Base-by-base conservation (phyloP, 2,329 filamentous ascomycete species). In the Ophiostoma himal-ulmi region DNA sequence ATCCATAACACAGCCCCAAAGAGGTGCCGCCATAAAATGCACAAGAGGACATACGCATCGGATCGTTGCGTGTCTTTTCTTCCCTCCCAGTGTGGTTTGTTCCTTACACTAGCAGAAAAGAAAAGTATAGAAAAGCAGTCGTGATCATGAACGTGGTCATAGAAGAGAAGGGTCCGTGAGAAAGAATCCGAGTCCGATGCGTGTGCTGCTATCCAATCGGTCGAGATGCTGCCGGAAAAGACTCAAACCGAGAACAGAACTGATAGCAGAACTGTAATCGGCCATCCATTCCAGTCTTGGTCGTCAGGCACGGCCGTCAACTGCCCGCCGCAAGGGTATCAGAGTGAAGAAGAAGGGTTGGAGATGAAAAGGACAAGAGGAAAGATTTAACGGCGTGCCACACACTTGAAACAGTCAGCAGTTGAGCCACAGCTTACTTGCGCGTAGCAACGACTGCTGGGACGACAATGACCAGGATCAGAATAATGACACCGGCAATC, bases 381-480 rank as follows among this genome's bases (percentile, higher is more conserved):
- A 66, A 30, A 62, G 7, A 14, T 14, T 10, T 7, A 26, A 26
- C 26, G 20, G 30, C 11, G 36, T 57, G 37, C 37, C 10, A 39
- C 14, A 20, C 13, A 20, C 52, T 60, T 17, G 39, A 26, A 20
- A 37, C 36, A 44, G 37, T 26, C 11, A 36, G 67, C 14, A 60
- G 57, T 17, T 11, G 10, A 34, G 44, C 44, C 14, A 20, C 69
- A 52, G 66, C 26, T 65, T 70, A 70, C 20, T 70, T 41, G 54
- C 66, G 69, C 17, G 69, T 70, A 20, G 69, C 69, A 34, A 71
- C 67, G 54, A 71, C 93, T 76, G 91, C 86, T 75, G 95, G 95
- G 76, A 98, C 89, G 78, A 99, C 95, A 80, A 99, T 98, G 80
- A 99, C 88, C 76, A 96, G 83, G 75, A 99, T 87, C 76, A 99